Evolutionary conservation across 768 basidiomycete species (phyloP).

Genomic region (Russula sp.): DNA sequence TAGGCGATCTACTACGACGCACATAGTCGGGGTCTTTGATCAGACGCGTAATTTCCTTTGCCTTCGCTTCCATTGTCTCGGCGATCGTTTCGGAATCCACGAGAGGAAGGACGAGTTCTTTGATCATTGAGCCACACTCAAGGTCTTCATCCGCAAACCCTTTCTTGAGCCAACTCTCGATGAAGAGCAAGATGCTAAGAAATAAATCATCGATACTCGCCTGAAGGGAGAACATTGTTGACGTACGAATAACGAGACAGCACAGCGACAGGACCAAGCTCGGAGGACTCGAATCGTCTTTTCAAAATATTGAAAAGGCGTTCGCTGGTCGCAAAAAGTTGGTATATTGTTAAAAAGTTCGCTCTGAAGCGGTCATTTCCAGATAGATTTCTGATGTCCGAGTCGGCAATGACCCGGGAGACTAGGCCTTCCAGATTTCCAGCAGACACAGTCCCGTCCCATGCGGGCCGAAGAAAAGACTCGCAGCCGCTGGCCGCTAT

Average conservation of each 20-base stretch:
- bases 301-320: slow-evolving; percentile 15
- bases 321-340: slow-evolving; percentile 11
- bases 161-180: slow-evolving; percentile 22
- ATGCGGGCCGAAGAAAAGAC: not conserved
- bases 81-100: no score
- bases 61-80: not conserved
- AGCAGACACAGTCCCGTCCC: slow-evolving; percentile 20
- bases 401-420: not conserved
- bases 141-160: slow-evolving; percentile 21
- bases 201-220: no score
- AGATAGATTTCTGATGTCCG: not conserved
- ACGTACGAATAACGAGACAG: slow-evolving; percentile 11
- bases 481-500: slow-evolving; percentile 11
- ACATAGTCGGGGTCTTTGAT: slow-evolving; percentile 10
- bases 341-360: slow-evolving; percentile 18
- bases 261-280: not conserved
- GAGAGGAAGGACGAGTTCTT: not conserved
- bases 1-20: not conserved
- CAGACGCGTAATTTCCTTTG: not conserved
- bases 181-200: slow-evolving; percentile 18
- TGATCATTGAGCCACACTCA: slow-evolving; percentile 8
- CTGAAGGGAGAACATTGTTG: no score
- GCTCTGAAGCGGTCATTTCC: not conserved
- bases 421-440: slow-evolving; percentile 25
- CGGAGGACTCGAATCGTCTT: slow-evolving; percentile 10